Percentiles rank a stretch among this genome's conserved stretches.
Conservation (phyloP, 345 rosid species). For the Eutrema yunnanense region DNA sequence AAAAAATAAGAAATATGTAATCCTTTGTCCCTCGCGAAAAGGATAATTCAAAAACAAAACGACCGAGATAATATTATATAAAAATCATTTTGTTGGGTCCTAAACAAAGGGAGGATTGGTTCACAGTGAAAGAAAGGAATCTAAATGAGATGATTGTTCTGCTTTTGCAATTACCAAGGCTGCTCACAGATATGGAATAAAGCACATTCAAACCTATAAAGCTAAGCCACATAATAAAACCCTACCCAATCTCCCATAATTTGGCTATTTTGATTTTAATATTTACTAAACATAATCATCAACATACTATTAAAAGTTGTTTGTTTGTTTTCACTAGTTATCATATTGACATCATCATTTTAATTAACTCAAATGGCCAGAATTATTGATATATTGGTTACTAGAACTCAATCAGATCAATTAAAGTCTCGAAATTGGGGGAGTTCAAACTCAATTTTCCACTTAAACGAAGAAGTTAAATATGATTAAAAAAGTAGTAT, state of each 20-base stretch:
- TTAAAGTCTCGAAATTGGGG: not conserved
- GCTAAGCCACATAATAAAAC: slow-evolving; percentile 16
- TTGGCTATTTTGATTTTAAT: not conserved
- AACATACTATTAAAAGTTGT: not conserved
- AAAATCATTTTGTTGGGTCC: not conserved
- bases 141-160: slow-evolving; percentile 36
- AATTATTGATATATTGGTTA: not conserved
- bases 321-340: not conserved
- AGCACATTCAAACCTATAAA: slow-evolving; percentile 54
- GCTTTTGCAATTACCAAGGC: slow-evolving; percentile 69
- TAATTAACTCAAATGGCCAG: not conserved
- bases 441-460: not conserved
- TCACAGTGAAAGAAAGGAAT: slow-evolving; percentile 61
- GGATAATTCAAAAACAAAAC: slow-evolving; percentile 4
- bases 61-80: not conserved
- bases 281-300: not conserved
- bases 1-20: not conserved
- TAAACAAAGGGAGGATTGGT: slow-evolving; percentile 30
- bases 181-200: slow-evolving; percentile 56
- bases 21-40: not conserved
- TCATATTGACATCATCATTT: not conserved
- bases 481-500: not conserved
- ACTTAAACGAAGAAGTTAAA: not conserved
- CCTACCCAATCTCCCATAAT: slow-evolving; percentile 4
- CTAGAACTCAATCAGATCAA: not conserved